Evolutionary conservation across 805 yeast genomes (phyloP), one percentile per base, ranked within the genome.

Genomic region (Cyberlindnera mycetangii): DNA sequence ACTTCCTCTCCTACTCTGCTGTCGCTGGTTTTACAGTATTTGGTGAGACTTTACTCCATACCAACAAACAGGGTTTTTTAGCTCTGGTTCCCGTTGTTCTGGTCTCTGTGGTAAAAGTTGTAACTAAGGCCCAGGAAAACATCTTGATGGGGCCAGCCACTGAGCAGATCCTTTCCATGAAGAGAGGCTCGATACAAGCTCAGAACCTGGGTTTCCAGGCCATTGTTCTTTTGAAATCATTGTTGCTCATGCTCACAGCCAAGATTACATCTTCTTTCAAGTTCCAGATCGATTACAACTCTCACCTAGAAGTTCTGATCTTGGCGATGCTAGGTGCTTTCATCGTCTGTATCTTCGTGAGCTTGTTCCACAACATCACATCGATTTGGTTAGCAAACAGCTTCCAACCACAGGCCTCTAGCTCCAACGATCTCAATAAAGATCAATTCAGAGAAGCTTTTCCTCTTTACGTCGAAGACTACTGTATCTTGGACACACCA

Each of bases 1-100:
- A 52, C 21, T 18, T 39, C 4, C 7, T 55, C 4, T 35, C 55
- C 1, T 42, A 47, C 12, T 3, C 38, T 3, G 12, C 28, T 10
- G 32, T 55, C 16, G 48, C 53, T 6, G 38, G 37, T 4, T 42
- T 49, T 5, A 24, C 50, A 2, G 37, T 47, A 2, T 53, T 52
- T 42, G 52, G 54, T 11, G 41, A 47, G 17, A 49, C 43, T 8
- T 16, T 55, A 3, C 47, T 56, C 15, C 14, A 32, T 4, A 11
- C 35, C 11, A 48, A 37, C 42, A 48, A 46, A 18, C 51, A 52
- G 38, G 21, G 25, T 3, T 28, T 53, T 22, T 39, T 51, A 37
- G 28, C 52, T 2, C n/a, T 44, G 16, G 44, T 44, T 12, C 48
- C 53, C 2, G 6, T 52, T 9, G 43, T 48, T 8, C 31, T 41